Evolutionary conservation across 2,329 filamentous ascomycete genomes (phyloP).

Genomic region (Coniochaeta prunicola): DNA sequence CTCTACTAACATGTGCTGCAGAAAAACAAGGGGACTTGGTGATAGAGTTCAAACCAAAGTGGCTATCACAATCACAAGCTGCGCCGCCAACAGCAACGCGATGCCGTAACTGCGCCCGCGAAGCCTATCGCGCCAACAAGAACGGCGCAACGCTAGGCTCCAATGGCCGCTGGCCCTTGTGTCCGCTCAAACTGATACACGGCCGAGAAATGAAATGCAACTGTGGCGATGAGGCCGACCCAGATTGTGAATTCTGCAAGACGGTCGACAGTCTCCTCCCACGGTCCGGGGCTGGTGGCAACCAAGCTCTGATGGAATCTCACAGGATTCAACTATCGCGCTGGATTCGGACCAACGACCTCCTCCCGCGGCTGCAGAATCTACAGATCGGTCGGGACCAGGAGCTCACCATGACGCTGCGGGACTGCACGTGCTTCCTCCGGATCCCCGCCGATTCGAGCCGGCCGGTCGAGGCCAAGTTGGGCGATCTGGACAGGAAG

Average conservation of each 20-base stretch:
- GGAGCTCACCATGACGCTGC: slow-evolving; percentile 67
- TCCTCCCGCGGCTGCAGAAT: slow-evolving; percentile 1
- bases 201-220: neutral
- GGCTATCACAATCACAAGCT: slow-evolving; percentile 69
- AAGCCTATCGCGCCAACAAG: slow-evolving; percentile 24
- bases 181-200: neutral
- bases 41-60: slow-evolving; percentile 79
- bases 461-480: slow-evolving; percentile 43
- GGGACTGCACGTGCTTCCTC: slow-evolving; percentile 72
- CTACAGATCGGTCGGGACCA: neutral
- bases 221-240: neutral
- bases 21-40: slow-evolving; percentile 27
- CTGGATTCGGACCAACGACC: slow-evolving; percentile 4
- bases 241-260: neutral
- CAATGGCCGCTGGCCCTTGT: neutral
- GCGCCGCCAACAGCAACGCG: slow-evolving; percentile 55
- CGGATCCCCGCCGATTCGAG: slow-evolving; percentile 38
- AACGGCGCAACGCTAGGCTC: slow-evolving; percentile 12
- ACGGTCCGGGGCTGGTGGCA: neutral
- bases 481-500: slow-evolving; percentile 76
- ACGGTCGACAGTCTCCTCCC: neutral
- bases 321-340: neutral
- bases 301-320: neutral
- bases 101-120: slow-evolving; percentile 67
- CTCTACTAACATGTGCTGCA: neutral